Evolutionary conservation across 2,329 filamentous ascomycete species (phyloP).

Genomic region (Hortaea werneckii): DNA sequence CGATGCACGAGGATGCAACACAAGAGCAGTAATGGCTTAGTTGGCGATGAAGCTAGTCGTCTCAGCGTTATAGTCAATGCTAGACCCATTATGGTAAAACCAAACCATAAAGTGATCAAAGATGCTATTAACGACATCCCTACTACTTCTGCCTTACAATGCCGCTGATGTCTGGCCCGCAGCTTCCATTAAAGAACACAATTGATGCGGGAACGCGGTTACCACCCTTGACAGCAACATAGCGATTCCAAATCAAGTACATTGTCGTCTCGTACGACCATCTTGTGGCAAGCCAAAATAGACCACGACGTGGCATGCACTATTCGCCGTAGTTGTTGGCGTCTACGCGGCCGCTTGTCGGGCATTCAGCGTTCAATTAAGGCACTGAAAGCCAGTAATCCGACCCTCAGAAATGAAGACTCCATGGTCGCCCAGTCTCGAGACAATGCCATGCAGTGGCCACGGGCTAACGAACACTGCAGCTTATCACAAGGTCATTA

Average conservation of each 20-base stretch:
- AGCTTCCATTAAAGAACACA: constrained; percentile 16
- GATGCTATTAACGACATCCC: constrained; percentile 4
- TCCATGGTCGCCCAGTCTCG: no score
- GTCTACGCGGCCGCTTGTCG: not conserved
- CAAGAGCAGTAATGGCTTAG: not conserved
- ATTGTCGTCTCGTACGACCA: constrained; percentile 18
- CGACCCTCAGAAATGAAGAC: no score
- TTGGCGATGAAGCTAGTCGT: constrained; percentile 5
- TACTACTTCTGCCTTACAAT: constrained; percentile 6
- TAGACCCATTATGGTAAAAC: constrained; percentile 5
- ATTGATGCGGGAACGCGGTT: constrained; percentile 17
- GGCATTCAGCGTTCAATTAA: no score
- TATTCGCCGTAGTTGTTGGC: not conserved
- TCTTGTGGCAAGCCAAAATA: constrained; percentile 6
- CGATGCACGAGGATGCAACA: no score
- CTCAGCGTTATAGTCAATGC: constrained; percentile 5
- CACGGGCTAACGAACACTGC: no score
- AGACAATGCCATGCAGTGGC: no score
- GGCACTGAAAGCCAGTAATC: no score
- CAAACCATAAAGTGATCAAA: constrained; percentile 3
- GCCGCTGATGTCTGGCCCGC: constrained; percentile 15
- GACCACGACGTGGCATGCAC: no score
- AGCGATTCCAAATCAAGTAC: constrained; percentile 28
- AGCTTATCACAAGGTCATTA: no score
- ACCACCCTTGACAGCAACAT: constrained; percentile 21